These are phyloP conservation scores for Oenanthe javanica DNA, from an alignment of 140 eudicot genomes.

Conservation along the genomic window DNA sequence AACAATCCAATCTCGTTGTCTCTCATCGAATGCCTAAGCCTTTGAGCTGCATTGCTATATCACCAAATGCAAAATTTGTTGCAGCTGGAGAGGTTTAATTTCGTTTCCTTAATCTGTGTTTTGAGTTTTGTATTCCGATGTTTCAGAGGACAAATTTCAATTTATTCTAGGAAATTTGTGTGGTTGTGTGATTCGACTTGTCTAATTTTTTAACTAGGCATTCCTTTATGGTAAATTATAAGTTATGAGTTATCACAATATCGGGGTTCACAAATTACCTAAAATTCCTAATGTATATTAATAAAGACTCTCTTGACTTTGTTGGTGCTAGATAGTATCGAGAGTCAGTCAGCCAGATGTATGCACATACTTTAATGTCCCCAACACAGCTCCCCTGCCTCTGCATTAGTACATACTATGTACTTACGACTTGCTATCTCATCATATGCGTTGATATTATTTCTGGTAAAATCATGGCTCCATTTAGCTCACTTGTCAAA, in stretches of 20 bases:
- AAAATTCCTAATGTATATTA: not conserved
- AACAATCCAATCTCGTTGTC: conserved; percentile 43
- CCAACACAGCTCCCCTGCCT: not conserved
- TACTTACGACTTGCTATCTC: not conserved
- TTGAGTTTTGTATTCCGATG: no score
- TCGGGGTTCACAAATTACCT: not conserved
- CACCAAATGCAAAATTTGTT: conserved; percentile 42
- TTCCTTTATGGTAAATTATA: not conserved
- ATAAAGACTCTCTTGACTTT: not conserved
- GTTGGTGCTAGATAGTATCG: not conserved
- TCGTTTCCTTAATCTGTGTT: no score
- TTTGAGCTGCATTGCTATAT: conserved; percentile 48
- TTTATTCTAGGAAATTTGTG: no score
- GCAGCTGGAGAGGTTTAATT: conserved; percentile 71
- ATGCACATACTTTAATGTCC: no score
- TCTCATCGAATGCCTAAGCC: conserved; percentile 52
- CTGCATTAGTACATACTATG: not conserved
- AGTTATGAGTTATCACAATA: not conserved
- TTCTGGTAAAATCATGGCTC: not conserved
- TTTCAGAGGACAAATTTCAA: no score
- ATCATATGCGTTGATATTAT: not conserved
- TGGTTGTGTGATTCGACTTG: no score
- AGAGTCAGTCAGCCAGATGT: not conserved
- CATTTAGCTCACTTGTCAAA: not conserved
- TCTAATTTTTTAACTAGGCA: not conserved